Evolutionary conservation across 305 asterid species (phyloP).

Genomic region (Solanum aculeatissimum): DNA sequence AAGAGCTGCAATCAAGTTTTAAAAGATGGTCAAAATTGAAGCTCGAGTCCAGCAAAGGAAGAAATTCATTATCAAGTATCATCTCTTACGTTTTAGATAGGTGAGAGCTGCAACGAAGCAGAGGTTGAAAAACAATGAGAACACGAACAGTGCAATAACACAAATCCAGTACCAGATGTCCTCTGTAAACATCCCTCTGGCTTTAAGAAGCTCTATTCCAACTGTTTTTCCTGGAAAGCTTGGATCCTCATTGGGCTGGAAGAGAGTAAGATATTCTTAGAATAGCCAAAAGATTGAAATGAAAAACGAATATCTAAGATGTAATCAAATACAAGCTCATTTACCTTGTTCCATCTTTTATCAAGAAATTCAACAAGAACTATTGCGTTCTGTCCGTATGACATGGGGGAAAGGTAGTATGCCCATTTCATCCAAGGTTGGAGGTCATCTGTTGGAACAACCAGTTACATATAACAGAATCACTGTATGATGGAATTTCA

Average conservation of each 20-base stretch:
- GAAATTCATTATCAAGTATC: neutral
- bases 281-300: neutral
- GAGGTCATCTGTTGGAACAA: slow-evolving; percentile 33
- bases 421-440: slow-evolving; percentile 62
- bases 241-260: slow-evolving; percentile 30
- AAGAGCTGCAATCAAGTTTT: slow-evolving; percentile 26
- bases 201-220: slow-evolving; percentile 35
- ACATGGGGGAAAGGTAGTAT: slow-evolving; percentile 37
- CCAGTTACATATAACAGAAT: neutral
- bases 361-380: slow-evolving; percentile 40
- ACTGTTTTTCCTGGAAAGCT: slow-evolving; percentile 28
- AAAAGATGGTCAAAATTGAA: neutral
- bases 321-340: neutral
- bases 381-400: slow-evolving; percentile 33
- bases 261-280: neutral
- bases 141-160: slow-evolving; percentile 29
- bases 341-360: slow-evolving; percentile 39
- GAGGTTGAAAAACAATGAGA: slow-evolving; percentile 38
- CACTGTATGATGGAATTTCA: neutral
- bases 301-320: neutral
- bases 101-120: slow-evolving; percentile 49
- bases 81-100: slow-evolving; percentile 37
- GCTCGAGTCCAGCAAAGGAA: neutral
- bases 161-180: slow-evolving; percentile 54
- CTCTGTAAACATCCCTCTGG: slow-evolving; percentile 44